A percentile compares a stretch with the other conserved stretches of the same genome.
phyloP scores from a whole-genome alignment of 2,329 filamentous ascomycete genomes.

The Sporothrix sp. region DNA sequence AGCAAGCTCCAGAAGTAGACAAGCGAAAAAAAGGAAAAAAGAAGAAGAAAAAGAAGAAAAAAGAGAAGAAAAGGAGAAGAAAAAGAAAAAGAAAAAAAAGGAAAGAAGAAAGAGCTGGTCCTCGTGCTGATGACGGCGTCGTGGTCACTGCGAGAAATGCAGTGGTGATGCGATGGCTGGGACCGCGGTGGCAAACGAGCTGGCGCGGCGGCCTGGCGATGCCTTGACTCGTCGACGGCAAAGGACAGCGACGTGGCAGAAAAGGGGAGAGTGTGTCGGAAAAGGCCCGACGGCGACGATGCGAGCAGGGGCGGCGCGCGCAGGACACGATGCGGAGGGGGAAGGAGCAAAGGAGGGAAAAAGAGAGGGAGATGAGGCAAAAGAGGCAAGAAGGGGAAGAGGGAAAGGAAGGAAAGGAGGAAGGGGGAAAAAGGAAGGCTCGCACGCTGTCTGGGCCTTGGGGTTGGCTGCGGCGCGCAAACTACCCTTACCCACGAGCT shows the following conservation, averaged over 20 bases:
- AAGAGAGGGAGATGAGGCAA: slow-evolving; percentile 4
- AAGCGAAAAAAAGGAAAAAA: not conserved
- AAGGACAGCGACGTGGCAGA: not conserved
- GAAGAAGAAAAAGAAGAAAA: not conserved
- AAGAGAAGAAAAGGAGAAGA: not conserved
- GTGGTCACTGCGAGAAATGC: no score
- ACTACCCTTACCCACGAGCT: slow-evolving; percentile 21
- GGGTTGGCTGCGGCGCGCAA: slow-evolving; percentile 17
- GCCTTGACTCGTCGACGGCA: not conserved
- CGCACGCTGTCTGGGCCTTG: slow-evolving; percentile 17
- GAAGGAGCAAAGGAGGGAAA: slow-evolving; percentile 5
- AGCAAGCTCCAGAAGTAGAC: not conserved
- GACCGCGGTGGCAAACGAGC: not conserved
- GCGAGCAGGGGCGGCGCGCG: not conserved
- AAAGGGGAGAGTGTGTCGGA: not conserved
- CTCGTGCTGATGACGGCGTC: no score
- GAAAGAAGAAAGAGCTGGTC: no score
- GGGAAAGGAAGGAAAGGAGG: not conserved
- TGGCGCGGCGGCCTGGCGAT: not conserved
- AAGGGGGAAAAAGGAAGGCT: slow-evolving; percentile 11
- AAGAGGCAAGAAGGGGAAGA: not conserved
- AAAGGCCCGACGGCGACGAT: not conserved
- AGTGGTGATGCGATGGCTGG: slow-evolving; percentile 1
- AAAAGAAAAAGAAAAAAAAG: no score
- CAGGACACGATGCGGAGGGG: not conserved